A percentile compares a stretch with the other conserved stretches of the same genome.
Conservation (phyloP, 2,329 filamentous ascomycete genomes). For the Pseudocercospora fuligena region DNA sequence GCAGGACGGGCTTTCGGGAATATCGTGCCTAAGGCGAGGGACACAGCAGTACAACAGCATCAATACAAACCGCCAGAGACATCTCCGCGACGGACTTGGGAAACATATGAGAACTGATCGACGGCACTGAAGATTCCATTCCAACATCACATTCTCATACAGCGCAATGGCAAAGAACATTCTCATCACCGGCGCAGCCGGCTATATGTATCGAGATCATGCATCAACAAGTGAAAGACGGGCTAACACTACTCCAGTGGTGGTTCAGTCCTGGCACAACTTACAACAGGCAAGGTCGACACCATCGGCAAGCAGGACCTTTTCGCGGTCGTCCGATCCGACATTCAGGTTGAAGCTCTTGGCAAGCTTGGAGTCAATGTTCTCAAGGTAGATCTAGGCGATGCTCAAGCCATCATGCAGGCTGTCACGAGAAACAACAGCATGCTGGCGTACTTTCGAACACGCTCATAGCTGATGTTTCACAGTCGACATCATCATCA, state of each 20-base stretch:
- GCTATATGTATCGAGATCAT: background rate
- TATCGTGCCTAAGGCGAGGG: background rate
- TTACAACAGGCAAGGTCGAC: background rate
- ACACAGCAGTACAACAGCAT: background rate
- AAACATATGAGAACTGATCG: background rate
- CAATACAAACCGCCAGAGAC: background rate
- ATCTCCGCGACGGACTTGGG: no score
- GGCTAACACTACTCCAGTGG: background rate
- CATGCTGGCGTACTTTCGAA: background rate
- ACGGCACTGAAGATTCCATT: background rate
- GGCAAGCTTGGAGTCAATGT: background rate
- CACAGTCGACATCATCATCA: background rate
- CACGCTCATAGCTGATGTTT: background rate
- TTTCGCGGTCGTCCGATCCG: background rate
- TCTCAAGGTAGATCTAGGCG: background rate
- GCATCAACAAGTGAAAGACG: no score
- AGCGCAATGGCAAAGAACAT: background rate
- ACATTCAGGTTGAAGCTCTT: background rate
- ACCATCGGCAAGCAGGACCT: background rate
- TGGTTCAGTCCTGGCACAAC: background rate
- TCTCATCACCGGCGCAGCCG: background rate
- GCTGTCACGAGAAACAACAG: background rate
- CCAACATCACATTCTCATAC: background rate
- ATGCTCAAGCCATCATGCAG: background rate
- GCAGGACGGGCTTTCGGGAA: background rate